These are phyloP conservation scores for Tetracladium marchalianum DNA, from an alignment of 495 filamentous ascomycete genomes.

Conservation along the genomic window DNA sequence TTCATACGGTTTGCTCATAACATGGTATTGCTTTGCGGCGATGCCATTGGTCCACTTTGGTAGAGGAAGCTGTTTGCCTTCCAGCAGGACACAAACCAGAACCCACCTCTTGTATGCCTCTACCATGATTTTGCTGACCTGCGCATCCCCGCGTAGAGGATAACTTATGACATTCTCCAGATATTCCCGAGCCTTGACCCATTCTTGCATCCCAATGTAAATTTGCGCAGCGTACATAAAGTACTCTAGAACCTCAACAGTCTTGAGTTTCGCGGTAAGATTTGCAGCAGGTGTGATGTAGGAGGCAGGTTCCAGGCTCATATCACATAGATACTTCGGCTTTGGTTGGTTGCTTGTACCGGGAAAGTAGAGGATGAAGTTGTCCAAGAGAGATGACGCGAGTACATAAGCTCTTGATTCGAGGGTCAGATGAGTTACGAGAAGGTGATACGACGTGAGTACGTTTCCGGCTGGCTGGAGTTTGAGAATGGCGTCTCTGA, in stretches of 20 bases:
- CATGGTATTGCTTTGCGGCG: constrained; percentile 46
- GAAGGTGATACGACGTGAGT: constrained; percentile 58
- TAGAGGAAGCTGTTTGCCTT: constrained; percentile 49
- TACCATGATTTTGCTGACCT: constrained; percentile 65
- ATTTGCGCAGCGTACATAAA: constrained; percentile 70
- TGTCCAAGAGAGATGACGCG: constrained; percentile 59
- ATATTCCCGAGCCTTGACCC: constrained; percentile 60
- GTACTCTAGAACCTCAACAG: constrained; percentile 60
- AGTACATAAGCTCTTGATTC: constrained; percentile 38
- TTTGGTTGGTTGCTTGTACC: constrained; percentile 21
- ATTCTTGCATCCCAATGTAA: constrained; percentile 63
- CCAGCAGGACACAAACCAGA: constrained; percentile 60
- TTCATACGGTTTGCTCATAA: constrained; percentile 60
- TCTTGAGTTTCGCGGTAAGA: constrained; percentile 45
- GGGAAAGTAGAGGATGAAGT: constrained; percentile 57
- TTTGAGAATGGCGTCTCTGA: constrained; percentile 57
- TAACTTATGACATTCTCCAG: constrained; percentile 58
- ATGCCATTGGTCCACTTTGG: constrained; percentile 26
- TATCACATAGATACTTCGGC: constrained; percentile 17
- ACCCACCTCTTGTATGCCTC: constrained; percentile 94
- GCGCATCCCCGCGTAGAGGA: constrained; percentile 41
- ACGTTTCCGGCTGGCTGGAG: constrained; percentile 62
- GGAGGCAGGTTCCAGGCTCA: constrained; percentile 12
- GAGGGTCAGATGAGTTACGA: constrained; percentile 51
- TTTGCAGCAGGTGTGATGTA: constrained; percentile 50